Evolutionary conservation across 2,329 filamentous ascomycete genomes (phyloP), one percentile per base, ranked within the genome.

Genomic region (Claviceps sp.): DNA sequence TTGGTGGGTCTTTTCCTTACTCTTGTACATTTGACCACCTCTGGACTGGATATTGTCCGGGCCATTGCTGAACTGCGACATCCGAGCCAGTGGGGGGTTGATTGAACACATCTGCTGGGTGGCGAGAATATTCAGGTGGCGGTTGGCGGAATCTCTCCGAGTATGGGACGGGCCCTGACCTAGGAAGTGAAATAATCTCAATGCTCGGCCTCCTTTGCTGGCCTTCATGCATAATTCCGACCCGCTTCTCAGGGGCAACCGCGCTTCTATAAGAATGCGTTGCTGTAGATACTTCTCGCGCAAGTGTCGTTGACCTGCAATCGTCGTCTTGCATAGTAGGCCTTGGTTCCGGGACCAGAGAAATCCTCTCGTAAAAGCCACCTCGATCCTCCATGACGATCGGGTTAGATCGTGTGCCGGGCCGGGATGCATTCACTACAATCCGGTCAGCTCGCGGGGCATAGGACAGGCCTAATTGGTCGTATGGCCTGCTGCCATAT

Each of bases 331-430:
- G 50, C n/a, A 42, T 17, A 8, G 38, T 22, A 24, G 8, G 8
- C 30, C 19, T 50, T 43, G 50, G 40, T 22, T 51, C 48, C 24
- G 34, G 42, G 2, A 39, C 34, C 30, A 51, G 10, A 24, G 50
- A 55, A 39, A 69, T 59, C 52, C 64, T 65, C 55, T 67, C 68
- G 54, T 60, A 66, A 50, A 69, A 68, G 16, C 66, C 65, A 52
- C 66, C 67, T 34, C 66, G 62, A 57, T 70, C 66, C 55, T 70
- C 67, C 68, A 71, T 70, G 56, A 69, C 50, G 47, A 70, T 61
- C 17, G 64, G 64, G 22, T 63, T 65, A n/a, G 59, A 58, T 41
- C 61, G 60, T 24, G 58, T 60, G 50, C 65, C 67, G 17, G 60
- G 60, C 46, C 64, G 60, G 50, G 60, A 56, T 48, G 59, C 59